Conservation (phyloP, 495 filamentous ascomycete genomes). For the Aspergillus hancockii region DNA sequence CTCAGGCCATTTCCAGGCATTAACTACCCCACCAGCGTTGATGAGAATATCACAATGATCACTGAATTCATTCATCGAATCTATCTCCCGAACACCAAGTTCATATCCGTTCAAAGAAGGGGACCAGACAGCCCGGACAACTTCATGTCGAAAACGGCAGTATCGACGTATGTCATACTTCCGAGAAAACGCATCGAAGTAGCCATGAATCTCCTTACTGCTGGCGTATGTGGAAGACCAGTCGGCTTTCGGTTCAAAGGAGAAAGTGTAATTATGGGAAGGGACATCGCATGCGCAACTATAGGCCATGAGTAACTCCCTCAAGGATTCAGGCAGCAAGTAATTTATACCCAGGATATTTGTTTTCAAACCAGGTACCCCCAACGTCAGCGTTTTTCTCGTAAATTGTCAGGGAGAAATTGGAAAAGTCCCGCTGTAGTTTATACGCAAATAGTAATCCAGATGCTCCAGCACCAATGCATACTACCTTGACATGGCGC, state of each 20-base stretch:
- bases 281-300: constrained; percentile 35
- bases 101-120: too few relatives aligned
- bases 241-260: constrained; percentile 35
- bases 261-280: constrained; percentile 25
- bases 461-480: constrained; percentile 17
- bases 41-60: constrained; percentile 54
- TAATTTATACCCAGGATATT: constrained; percentile 61
- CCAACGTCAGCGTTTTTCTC: constrained; percentile 72
- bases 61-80: constrained; percentile 22
- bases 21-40: constrained; percentile 49
- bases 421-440: constrained; percentile 29
- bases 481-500: constrained; percentile 9
- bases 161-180: constrained; percentile 31
- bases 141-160: constrained; percentile 27
- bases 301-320: constrained; percentile 41
- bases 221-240: constrained; percentile 41
- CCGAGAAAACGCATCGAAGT: constrained; percentile 39
- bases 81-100: constrained; percentile 37
- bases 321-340: constrained; percentile 37
- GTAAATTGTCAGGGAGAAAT: constrained; percentile 61
- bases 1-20: constrained; percentile 49
- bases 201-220: constrained; percentile 52
- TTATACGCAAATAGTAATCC: constrained; percentile 9
- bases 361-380: constrained; percentile 67
- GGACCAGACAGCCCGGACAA: constrained; percentile 34